A percentile compares a stretch with the other conserved stretches of the same genome.
These are phyloP conservation scores for Gaertneriomyces semiglobifer DNA, from an alignment of 192 early-diverging fungal species.

Conservation along the genomic window DNA sequence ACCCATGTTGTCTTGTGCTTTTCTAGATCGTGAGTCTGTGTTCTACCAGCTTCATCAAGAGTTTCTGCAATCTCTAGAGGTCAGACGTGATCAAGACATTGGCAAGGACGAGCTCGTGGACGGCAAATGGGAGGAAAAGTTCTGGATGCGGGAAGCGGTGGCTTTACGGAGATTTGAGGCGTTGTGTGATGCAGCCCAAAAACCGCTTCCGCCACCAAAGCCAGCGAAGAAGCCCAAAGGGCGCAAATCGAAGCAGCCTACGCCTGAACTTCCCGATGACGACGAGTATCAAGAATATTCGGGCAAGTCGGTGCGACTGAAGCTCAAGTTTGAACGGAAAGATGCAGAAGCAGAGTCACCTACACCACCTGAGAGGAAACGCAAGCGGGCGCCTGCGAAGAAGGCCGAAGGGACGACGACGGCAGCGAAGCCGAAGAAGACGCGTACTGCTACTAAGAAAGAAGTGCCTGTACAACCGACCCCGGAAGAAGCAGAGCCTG, in stretches of 20 bases:
- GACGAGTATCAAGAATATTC: conserved; percentile 1
- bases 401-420: background rate
- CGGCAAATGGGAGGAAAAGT: conserved; percentile 43
- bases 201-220: conserved; percentile 18
- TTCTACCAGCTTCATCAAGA: conserved; percentile 46
- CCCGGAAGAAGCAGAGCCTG: background rate
- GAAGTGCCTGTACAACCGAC: background rate
- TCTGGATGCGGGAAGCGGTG: conserved; percentile 53
- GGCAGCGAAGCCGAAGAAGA: conserved; percentile 1
- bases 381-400: background rate
- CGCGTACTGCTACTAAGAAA: background rate
- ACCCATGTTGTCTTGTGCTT: conserved; percentile 1
- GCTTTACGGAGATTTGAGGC: conserved; percentile 45
- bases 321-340: conserved; percentile 21
- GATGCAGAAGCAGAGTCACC: conserved; percentile 4
- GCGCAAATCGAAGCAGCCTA: conserved; percentile 14
- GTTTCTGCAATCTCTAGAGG: conserved; percentile 35
- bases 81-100: conserved; percentile 15
- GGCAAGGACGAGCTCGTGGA: conserved; percentile 31
- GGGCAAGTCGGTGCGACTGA: conserved; percentile 27
- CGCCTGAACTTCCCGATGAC: conserved; percentile 16
- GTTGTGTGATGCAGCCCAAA: conserved; percentile 38
- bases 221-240: conserved; percentile 13
- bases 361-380: conserved; percentile 3
- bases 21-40: conserved; percentile 36